phyloP scores from a whole-genome alignment of 139 green algal genomes.

The Chlorella sp. region DNA sequence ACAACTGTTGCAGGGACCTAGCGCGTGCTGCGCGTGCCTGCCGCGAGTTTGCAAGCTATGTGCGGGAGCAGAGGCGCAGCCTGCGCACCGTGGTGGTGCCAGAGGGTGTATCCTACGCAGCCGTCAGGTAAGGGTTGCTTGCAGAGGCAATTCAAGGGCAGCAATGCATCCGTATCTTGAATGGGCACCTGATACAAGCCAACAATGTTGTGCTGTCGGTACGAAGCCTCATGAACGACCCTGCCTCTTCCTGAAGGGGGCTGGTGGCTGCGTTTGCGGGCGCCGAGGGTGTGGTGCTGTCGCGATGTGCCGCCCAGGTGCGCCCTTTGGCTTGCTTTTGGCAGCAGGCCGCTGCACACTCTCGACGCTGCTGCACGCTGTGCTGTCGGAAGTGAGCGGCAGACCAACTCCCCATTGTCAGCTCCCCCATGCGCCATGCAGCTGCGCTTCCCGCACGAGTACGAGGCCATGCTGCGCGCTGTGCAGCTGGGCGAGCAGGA shows the following conservation, averaged over 20 bases:
- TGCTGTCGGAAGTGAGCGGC: no score
- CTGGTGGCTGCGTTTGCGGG: constrained; percentile 11
- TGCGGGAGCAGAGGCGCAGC: constrained; percentile 21
- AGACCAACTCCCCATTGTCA: no score
- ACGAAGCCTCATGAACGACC: no score
- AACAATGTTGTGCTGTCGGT: no score
- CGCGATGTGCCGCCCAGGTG: not conserved
- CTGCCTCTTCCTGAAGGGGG: not conserved
- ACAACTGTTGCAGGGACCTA: constrained; percentile 4
- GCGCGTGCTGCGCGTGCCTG: constrained; percentile 15
- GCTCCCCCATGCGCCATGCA: no score
- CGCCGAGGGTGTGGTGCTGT: not conserved
- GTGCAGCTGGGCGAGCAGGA: constrained; percentile 17
- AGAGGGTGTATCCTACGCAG: constrained; percentile 3
- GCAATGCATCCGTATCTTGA: no score
- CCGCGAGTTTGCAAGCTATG: constrained; percentile 16
- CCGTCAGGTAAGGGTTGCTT: not conserved
- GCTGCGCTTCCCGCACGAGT: constrained; percentile 17
- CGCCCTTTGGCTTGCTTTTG: no score
- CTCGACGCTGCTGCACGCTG: no score
- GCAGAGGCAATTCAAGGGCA: not conserved
- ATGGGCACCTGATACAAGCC: no score
- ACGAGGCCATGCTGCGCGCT: not conserved
- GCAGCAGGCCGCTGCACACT: no score
- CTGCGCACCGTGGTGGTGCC: constrained; percentile 16